A percentile compares a stretch with the other conserved stretches of the same genome.
Evolutionary conservation across 2,329 filamentous ascomycete genomes (phyloP).

Genomic region (Penicillium sp.): DNA sequence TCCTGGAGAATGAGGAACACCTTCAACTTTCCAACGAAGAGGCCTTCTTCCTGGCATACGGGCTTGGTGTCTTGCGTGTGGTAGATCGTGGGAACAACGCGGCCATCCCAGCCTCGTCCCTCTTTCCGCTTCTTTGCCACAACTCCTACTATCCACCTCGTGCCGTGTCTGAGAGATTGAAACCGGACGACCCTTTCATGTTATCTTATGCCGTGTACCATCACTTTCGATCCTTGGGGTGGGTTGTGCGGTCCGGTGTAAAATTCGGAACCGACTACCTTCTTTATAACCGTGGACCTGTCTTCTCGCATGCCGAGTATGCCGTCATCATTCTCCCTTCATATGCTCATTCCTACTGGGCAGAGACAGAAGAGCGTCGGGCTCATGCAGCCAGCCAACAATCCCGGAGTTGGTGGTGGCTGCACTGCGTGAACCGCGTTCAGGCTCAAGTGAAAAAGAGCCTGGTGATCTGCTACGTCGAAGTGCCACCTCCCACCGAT

Average conservation of each 20-base stretch:
- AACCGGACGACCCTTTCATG: conserved; percentile 79
- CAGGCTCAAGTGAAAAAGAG: conserved; percentile 88
- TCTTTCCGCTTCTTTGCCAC: conserved; percentile 66
- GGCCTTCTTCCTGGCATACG: conserved; percentile 84
- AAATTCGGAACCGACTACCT: conserved; percentile 95
- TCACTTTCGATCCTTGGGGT: conserved; percentile 91
- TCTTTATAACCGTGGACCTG: conserved; percentile 88
- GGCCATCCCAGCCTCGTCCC: conserved; percentile 53
- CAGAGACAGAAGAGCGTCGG: conserved; percentile 47
- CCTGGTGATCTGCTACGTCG: conserved; percentile 84
- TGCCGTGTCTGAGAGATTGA: conserved; percentile 45
- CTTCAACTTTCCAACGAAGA: conserved; percentile 90
- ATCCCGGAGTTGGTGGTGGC: conserved; percentile 49
- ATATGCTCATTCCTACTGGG: conserved; percentile 73
- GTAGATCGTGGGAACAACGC: conserved; percentile 36
- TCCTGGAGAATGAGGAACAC: conserved; percentile 65
- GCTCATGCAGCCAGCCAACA: conserved; percentile 50
- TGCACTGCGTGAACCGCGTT: conserved; percentile 86
- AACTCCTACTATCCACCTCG: conserved; percentile 67
- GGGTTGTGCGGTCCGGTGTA: conserved; percentile 87
- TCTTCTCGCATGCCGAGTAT: conserved; percentile 94
- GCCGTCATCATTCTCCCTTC: conserved; percentile 80
- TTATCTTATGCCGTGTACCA: conserved; percentile 88
- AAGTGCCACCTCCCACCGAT: conserved; percentile 68
- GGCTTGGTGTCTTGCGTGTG: conserved; percentile 69